Evolutionary conservation across 2,329 filamentous ascomycete species (phyloP).

Genomic region (Ophiognomonia clavigignenti-juglandacearum): DNA sequence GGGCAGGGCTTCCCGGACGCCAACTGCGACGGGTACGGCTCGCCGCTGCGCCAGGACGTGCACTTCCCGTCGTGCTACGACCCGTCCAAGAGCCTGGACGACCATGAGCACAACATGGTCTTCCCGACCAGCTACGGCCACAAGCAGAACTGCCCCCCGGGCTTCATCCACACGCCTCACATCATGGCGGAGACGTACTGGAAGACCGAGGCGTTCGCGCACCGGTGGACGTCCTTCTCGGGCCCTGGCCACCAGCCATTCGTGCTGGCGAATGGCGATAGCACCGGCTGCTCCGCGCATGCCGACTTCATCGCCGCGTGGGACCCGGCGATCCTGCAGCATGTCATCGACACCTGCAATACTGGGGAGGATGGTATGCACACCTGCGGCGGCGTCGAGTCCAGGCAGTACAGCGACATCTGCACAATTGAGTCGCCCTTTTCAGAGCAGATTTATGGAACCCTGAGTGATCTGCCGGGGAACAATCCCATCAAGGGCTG

Average conservation of each 20-base stretch:
- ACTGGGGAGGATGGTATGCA: conserved; percentile 56
- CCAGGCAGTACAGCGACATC: conserved; percentile 39
- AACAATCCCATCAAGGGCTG: conserved; percentile 49
- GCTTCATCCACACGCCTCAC: conserved; percentile 51
- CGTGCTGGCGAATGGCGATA: conserved; percentile 64
- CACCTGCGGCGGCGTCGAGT: conserved; percentile 53
- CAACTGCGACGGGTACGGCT: conserved; percentile 59
- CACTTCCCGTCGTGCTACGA: conserved; percentile 74
- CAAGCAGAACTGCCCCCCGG: conserved; percentile 48
- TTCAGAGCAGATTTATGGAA: conserved; percentile 39
- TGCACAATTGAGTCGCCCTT: conserved; percentile 47
- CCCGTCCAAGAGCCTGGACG: conserved; percentile 51
- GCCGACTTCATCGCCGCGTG: conserved; percentile 71
- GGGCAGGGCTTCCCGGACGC: conserved; percentile 62
- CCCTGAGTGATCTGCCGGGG: conserved; percentile 47
- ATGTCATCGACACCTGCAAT: conserved; percentile 63
- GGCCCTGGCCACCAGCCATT: conserved; percentile 57
- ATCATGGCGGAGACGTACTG: conserved; percentile 57
- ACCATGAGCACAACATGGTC: conserved; percentile 61
- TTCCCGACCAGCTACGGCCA: conserved; percentile 45
- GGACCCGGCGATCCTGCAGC: conserved; percentile 60
- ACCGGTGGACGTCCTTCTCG: conserved; percentile 47
- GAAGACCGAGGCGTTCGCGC: conserved; percentile 48
- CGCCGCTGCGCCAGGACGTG: conserved; percentile 59
- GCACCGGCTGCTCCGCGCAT: conserved; percentile 65